Evolutionary conservation across 805 yeast genomes (phyloP).

Genomic region (Wickerhamiella australiensis): DNA sequence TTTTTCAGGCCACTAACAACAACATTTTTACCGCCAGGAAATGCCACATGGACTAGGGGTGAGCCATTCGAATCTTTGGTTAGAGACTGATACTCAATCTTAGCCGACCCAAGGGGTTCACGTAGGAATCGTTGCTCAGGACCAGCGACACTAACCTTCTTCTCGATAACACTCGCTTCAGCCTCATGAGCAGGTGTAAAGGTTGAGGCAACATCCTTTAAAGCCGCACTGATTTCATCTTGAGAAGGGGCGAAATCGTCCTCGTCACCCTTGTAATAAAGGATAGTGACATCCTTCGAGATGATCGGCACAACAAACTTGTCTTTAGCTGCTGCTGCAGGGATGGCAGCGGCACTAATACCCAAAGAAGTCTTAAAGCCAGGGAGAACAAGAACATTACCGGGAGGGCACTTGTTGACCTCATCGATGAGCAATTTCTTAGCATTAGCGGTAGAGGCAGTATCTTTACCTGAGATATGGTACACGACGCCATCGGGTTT

Average conservation of each 20-base stretch:
- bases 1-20: conserved; percentile 39
- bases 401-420: conserved; percentile 65
- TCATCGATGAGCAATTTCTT: conserved; percentile 61
- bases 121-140: conserved; percentile 47
- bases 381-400: conserved; percentile 41
- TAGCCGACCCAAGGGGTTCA: conserved; percentile 36
- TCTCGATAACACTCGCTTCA: conserved; percentile 41
- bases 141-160: conserved; percentile 40
- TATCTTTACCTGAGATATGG: conserved; percentile 46
- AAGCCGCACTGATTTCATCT: conserved; percentile 43
- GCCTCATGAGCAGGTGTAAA: conserved; percentile 48
- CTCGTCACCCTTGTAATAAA: conserved; percentile 40
- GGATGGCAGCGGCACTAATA: conserved; percentile 34
- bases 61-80: not conserved
- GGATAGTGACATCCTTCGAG: conserved; percentile 39
- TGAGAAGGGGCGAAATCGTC: conserved; percentile 62
- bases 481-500: conserved; percentile 39
- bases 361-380: conserved; percentile 46
- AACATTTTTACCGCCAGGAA: conserved; percentile 43
- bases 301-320: conserved; percentile 42
- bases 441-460: conserved; percentile 43
- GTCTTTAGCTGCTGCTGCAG: conserved; percentile 23
- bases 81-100: conserved; percentile 11
- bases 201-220: conserved; percentile 42
- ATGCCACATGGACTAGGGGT: conserved; percentile 5